Base-by-base conservation (phyloP, 768 basidiomycete genomes). In the Boletus pseudopeckii region DNA sequence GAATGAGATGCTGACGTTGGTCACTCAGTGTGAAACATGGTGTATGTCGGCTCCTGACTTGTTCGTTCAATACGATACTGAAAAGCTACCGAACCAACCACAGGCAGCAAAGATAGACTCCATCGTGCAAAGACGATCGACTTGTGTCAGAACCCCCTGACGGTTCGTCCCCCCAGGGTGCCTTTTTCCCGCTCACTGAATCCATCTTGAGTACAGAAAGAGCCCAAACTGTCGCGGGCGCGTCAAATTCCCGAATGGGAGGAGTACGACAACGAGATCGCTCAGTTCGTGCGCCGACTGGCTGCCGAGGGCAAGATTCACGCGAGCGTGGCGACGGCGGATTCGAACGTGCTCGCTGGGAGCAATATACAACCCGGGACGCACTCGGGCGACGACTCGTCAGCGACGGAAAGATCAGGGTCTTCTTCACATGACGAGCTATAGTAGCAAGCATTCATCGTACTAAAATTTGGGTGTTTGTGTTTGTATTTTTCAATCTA, bases 211-310 rank as follows among this genome's bases (percentile, higher is more conserved):
- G 30, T 50, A 66, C 74, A 97, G 90, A 97, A 98, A 85, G 97
- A 98, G 66, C 95, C 95, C 6, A 99, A 98, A 69, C 79, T 98
- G 6, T 81, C 86, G 4, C 84, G 97, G 22, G 97, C 97, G 4
- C 83, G 95, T 36, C 85, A 93, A 63, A 97, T 98, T 48, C 96
- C 97, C 0, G 97, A 98, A 67, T 99, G 97, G 97, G 93, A 96
- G 57, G 82, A 82, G 45, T 98, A 98, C 65, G 96, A 99, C 68
- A 65, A 75, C 6, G 94, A 99, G 71, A 94, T 98, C 48, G 87
- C 95, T 2, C 78, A 73, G 26, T 92, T 99, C 56, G 86, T 90
- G 0, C 79, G 82, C 24, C 77, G 82, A 48, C 76, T 96, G 42
- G 85, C 88, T 3, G 77, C 84, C 13, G 77, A 83, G 28, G 90